Base-by-base conservation (phyloP, 192 early-diverging fungal species). In the Backusella westeae region DNA sequence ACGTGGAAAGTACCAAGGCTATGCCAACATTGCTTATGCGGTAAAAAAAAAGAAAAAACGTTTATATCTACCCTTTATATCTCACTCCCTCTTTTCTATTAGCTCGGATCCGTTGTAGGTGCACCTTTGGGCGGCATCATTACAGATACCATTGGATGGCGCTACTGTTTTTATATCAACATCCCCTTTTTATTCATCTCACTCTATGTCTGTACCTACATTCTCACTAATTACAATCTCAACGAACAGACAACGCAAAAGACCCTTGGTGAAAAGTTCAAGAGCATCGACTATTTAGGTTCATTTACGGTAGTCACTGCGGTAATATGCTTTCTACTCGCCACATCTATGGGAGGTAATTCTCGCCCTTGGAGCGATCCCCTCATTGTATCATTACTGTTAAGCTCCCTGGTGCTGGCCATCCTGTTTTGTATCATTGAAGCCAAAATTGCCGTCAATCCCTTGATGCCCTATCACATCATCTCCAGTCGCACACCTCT, bases 111-210 rank as follows among this genome's bases (percentile, higher is more conserved):
- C 2, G 88, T 93, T 15, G 73, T 92, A 49, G 95, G 90, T 3
- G 94, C 95, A 15, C 77, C 94, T 12, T 59, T 94, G n/a, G 77
- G 77, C 29, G 85, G 85, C 7, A 89, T 94, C 65, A 88, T 89
- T 1, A 90, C 92, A 56, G 78, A 84, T 49, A 41, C 76, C 1
- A 67, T 81, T 32, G 83, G 78, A 23, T 91, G 90, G 90, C 81
- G 83, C 39, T 90, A 90, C 80, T 88, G 88, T 65, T 94, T 94
- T 75, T 94, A 85, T 83, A 91, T 94, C 81, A 94, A 93, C 80
- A 53, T 96, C 4, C 94, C 94, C 34, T 68, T 94, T 59, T 82
- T 91, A 1, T 53, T 81, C 35, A 44, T 89, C 32, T 79, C 88
- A 17, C 34, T 88, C 21, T 71, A 81, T 34, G 82, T 87, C 3